phyloP scores from a whole-genome alignment of 106 monocot genomes.

The Hemerocallis citrina region DNA sequence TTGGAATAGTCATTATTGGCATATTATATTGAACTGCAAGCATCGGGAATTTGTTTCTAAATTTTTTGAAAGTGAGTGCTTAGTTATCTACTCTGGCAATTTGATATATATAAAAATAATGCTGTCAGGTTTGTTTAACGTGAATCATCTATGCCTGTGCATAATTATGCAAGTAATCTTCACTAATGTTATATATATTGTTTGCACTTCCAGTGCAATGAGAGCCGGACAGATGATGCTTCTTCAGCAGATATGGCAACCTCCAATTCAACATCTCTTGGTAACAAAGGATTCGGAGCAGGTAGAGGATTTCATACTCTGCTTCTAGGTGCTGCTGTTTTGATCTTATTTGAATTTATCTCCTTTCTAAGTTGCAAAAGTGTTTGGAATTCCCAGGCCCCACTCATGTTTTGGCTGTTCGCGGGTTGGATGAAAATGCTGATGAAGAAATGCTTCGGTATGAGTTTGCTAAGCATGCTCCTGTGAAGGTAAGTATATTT shows the following conservation, averaged over 20 bases:
- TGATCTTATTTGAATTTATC: conserved; percentile 4
- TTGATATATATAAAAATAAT: too few species aligned
- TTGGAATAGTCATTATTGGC: too few species aligned
- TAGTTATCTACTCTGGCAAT: too few species aligned
- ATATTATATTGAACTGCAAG: too few species aligned
- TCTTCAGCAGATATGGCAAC: conserved; percentile 60
- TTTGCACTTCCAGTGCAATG: conserved; percentile 64
- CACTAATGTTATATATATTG: neutral
- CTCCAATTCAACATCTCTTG: conserved; percentile 36
- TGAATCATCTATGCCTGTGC: neutral
- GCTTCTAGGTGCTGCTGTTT: conserved; percentile 1
- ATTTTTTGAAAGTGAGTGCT: too few species aligned
- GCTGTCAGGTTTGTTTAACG: too few species aligned
- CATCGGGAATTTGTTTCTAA: too few species aligned
- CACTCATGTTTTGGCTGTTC: conserved; percentile 93
- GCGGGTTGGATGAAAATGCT: conserved; percentile 99
- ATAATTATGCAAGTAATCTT: neutral
- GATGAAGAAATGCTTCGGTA: conserved; percentile 99
- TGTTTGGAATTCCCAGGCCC: conserved; percentile 54
- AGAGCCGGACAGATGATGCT: conserved; percentile 82
- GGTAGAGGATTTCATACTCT: conserved; percentile 29
- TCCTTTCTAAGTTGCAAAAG: neutral
- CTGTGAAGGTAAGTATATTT: conserved; percentile 87
- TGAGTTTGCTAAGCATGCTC: conserved; percentile 96
- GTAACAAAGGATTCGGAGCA: conserved; percentile 73